Evolutionary conservation across 2,329 filamentous ascomycete species (phyloP).

Genomic region (Colletotrichum gigasporum): DNA sequence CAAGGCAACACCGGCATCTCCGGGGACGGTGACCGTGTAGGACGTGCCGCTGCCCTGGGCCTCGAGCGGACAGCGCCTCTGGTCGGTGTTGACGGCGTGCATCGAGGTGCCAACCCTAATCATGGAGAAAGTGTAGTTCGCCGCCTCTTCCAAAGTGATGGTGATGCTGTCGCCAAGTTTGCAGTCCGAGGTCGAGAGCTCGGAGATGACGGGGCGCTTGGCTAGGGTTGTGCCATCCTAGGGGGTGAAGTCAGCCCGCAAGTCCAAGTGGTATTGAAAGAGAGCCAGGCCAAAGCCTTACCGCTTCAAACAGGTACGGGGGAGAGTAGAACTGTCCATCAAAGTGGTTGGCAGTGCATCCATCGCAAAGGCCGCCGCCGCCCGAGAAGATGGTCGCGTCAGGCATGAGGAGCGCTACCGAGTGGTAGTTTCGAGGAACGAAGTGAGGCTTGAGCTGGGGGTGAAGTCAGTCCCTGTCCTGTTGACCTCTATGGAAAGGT

Average conservation of each 20-base stretch:
- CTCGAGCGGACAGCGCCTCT: conserved; percentile 59
- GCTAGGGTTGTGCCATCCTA: conserved; percentile 49
- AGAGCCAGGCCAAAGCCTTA: neutral
- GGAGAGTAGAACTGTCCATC: conserved; percentile 66
- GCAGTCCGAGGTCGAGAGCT: conserved; percentile 35
- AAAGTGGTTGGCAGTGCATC: conserved; percentile 56
- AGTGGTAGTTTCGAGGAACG: conserved; percentile 59
- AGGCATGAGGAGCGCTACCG: conserved; percentile 55
- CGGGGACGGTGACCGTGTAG: conserved; percentile 52
- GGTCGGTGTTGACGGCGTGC: conserved; percentile 67
- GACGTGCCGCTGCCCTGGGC: conserved; percentile 33
- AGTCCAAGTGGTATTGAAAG: too few species aligned
- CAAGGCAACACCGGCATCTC: conserved; percentile 56
- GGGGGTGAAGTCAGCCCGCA: conserved; percentile 21
- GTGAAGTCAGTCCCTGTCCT: conserved; percentile 19
- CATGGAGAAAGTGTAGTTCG: conserved; percentile 48
- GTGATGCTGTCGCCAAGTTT: conserved; percentile 38
- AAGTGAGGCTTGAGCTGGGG: conserved; percentile 41
- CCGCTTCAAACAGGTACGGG: conserved; percentile 59
- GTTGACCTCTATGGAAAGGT: too few species aligned
- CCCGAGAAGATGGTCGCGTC: conserved; percentile 60
- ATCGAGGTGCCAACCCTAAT: conserved; percentile 60
- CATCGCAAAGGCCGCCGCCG: conserved; percentile 62
- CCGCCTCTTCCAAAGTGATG: conserved; percentile 40
- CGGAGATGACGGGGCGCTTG: conserved; percentile 52